Base-by-base conservation (phyloP, 495 filamentous ascomycete species). In the Arthonia radiata region DNA sequence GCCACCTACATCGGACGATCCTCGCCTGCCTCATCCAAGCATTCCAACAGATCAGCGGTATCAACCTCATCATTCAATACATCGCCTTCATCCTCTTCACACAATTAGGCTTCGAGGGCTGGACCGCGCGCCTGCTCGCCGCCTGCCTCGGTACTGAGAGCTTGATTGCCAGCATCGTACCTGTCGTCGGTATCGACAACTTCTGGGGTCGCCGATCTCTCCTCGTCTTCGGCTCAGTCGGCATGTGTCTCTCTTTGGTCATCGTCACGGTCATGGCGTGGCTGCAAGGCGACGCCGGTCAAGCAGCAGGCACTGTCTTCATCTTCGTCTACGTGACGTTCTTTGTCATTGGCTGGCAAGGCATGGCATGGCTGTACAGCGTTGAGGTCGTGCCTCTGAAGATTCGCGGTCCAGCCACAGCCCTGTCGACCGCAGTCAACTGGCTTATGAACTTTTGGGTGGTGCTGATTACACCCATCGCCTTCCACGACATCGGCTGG, bases 391-490 rank as follows among this genome's bases (percentile, higher is more conserved):
- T 32, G 0, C 36, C 36, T 4, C 26, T 38, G 8, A 12, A 23
- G 4, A 35, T 35, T 16, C 24, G 36, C 11, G 29, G 18, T 5
- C 32, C 28, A 4, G 18, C 32, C n/a, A 35, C 31, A 12, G 32
- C 32, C 2, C 28, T 38, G 3, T 17, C 28, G 2, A 36, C 31
- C 11, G 17, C 24, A 4, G 29, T 18, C 25, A 38, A 38, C 12
- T 38, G 35, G 35, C 31, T 34, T 30, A 28, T 29, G 14, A 61
- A 56, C 30, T 64, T 61, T 34, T 24, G 57, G 11, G 43, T 61
- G 2, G 19, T 22, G 11, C 46, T 53, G 35, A 46, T 56, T 7
- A 61, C 54, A 0, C 56, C 52, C 0, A 35, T 56, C 11, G 57
- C 49, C 0, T 54, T 60, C 29, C 35, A 46, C 22, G 49, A 42